Evolutionary conservation across 495 filamentous ascomycete species (phyloP), one percentile per base, ranked within the genome.

Genomic region (Glarea lozoyensis): DNA sequence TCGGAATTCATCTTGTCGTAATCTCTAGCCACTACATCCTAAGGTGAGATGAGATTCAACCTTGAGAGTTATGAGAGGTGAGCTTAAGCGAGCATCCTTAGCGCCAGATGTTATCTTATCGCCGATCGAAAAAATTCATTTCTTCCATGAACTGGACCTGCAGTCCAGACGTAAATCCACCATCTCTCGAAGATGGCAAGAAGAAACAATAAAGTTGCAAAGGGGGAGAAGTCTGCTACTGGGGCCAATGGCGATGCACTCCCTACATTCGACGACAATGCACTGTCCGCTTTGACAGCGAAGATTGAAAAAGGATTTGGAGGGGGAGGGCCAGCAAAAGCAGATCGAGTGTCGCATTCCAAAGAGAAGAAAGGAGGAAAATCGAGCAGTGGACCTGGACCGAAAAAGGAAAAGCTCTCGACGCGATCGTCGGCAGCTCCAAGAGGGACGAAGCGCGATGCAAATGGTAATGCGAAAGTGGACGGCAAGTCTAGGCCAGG

Each of bases 201-300:
- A 35, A 36, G 35, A n/a, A 51, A 36, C 2, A 56, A 37, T 10
- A 45, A 50, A 30, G 43, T 48, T 48, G 52, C 45, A 35, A 48
- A 56, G 12, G 55, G 51, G 27, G 38, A 30, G 19, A 52, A 56
- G 27, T 15, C 13, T 11, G 42, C 48, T 9, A 40, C 17, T n/a
- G 37, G 39, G 11, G 20, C 23, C n/a, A 25, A 47, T 18, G 38
- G 45, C 17, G 42, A 43, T 7, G 30, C 41, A 38, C 48, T 70
- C 46, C 69, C 72, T 20, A 57, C 64, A 37, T 68, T 83, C 24
- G 73, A 82, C 56, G 73, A 79, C 53, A 60, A 64, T 32, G 75
- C 78, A 11, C 69, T 86, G 48, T 71, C 73, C 22, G 69, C 73
- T 42, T 61, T 84, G 49, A 79, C 80, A 21, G 68, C 73, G 38